Conservation (phyloP, 331 rosid genomes). For the Pyracantha coccinea region DNA sequence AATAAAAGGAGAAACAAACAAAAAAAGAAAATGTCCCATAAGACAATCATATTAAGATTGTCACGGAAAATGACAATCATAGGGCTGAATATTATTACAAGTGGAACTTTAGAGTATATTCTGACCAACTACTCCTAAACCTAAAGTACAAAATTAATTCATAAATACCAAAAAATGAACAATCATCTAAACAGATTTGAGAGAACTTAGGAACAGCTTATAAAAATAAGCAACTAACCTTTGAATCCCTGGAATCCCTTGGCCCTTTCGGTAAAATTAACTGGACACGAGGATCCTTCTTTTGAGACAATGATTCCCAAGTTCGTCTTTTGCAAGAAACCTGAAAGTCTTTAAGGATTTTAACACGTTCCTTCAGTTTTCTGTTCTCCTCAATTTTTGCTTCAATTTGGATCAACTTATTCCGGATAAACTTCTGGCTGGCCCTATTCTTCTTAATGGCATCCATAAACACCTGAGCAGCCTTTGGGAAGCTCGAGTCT, state of each 20-base stretch:
- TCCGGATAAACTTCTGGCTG: slow-evolving; percentile 51
- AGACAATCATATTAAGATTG: neutral
- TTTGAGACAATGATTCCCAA: slow-evolving; percentile 57
- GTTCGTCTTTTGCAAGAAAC: slow-evolving; percentile 58
- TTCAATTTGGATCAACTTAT: slow-evolving; percentile 61
- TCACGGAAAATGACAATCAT: neutral
- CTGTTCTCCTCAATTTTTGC: slow-evolving; percentile 79
- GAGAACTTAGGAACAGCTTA: neutral
- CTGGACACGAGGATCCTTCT: slow-evolving; percentile 63
- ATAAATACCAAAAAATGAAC: neutral
- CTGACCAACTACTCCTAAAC: neutral
- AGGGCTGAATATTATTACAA: neutral
- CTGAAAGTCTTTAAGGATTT: slow-evolving; percentile 78
- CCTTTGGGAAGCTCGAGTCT: slow-evolving; percentile 45
- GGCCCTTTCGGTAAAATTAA: slow-evolving; percentile 53
- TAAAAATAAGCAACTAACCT: slow-evolving; percentile 40
- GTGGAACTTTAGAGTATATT: neutral
- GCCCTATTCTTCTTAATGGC: slow-evolving; percentile 76
- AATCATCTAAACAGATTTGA: neutral
- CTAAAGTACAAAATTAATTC: neutral
- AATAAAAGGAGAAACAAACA: neutral
- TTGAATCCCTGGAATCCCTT: slow-evolving; percentile 29
- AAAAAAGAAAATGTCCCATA: too few species aligned
- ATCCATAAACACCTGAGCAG: slow-evolving; percentile 56
- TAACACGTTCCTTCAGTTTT: slow-evolving; percentile 42